These are phyloP conservation scores for Antarctomyces pellizariae DNA, from an alignment of 495 filamentous ascomycete genomes.

Conservation along the genomic window DNA sequence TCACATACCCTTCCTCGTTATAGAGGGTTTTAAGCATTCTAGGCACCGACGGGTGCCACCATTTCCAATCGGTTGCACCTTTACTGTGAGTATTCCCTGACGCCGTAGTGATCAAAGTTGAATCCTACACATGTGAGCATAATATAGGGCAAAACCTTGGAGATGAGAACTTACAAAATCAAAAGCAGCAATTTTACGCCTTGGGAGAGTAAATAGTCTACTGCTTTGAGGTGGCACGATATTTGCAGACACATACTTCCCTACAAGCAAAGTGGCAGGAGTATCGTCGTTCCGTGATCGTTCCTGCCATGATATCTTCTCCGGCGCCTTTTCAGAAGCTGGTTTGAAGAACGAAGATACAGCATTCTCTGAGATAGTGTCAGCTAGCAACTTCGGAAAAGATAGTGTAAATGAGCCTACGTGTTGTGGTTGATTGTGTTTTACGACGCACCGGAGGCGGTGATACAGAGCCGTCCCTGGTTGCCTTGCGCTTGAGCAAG, in stretches of 20 bases:
- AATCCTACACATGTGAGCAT: constrained; percentile 32
- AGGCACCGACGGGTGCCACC: constrained; percentile 67
- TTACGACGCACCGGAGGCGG: constrained; percentile 38
- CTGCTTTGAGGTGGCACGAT: constrained; percentile 14
- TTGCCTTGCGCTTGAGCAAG: constrained; percentile 13
- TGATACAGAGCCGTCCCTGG: constrained; percentile 20
- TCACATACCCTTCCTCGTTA: constrained; percentile 36
- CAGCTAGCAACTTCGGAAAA: neutral
- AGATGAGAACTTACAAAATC: constrained; percentile 42
- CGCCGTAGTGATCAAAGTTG: constrained; percentile 54
- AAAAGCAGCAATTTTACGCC: constrained; percentile 59
- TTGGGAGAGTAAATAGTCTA: constrained; percentile 6
- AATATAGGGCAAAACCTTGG: constrained; percentile 2
- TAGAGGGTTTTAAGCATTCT: constrained; percentile 36
- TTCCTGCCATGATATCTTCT: constrained; percentile 52
- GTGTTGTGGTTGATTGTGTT: constrained; percentile 47
- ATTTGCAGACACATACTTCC: constrained; percentile 27
- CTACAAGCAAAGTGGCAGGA: constrained; percentile 44
- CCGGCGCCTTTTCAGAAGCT: constrained; percentile 60
- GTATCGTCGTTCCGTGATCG: constrained; percentile 20
- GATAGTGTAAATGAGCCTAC: constrained; percentile 21
- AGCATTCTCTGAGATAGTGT: constrained; percentile 26
- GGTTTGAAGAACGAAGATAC: constrained; percentile 82
- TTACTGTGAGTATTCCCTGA: constrained; percentile 62
- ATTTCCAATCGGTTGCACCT: constrained; percentile 68